A percentile compares a stretch with the other conserved stretches of the same genome.
These are phyloP conservation scores for Arthrobotrys musiformis DNA, from an alignment of 2,329 filamentous ascomycete species.

Conservation along the genomic window DNA sequence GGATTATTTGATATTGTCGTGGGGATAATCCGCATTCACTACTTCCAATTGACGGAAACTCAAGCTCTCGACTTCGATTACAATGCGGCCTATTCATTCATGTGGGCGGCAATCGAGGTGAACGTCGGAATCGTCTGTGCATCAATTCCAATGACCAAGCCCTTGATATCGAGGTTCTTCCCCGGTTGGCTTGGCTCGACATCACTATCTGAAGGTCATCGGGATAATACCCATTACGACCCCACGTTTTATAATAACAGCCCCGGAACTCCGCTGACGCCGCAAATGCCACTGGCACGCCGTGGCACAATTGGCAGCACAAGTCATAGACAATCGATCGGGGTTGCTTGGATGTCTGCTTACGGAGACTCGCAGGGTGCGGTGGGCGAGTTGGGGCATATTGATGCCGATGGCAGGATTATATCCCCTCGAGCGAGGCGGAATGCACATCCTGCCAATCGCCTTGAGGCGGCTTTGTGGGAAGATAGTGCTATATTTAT, in stretches of 20 bases:
- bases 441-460: constrained; percentile 39
- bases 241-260: constrained; percentile 39
- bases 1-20: constrained; percentile 89
- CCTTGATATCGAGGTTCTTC: constrained; percentile 71
- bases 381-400: constrained; percentile 45
- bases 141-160: constrained; percentile 91
- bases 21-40: constrained; percentile 89
- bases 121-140: constrained; percentile 90
- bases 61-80: constrained; percentile 69
- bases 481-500: constrained; percentile 47
- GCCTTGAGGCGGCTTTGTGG: constrained; percentile 41
- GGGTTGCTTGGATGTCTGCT: constrained; percentile 43
- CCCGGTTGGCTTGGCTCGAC: constrained; percentile 55
- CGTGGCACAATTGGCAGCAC: constrained; percentile 49
- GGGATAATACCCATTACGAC: constrained; percentile 31
- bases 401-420: constrained; percentile 43
- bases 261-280: constrained; percentile 35
- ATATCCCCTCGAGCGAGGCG: constrained; percentile 33
- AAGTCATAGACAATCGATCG: constrained; percentile 50
- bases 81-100: constrained; percentile 85
- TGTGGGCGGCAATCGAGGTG: constrained; percentile 95
- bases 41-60: constrained; percentile 77
- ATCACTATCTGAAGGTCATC: constrained; percentile 30
- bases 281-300: constrained; percentile 29
- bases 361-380: constrained; percentile 35